Evolutionary conservation across 805 yeast genomes (phyloP), one percentile per base, ranked within the genome.

Genomic region (Metschnikowia lachancei): DNA sequence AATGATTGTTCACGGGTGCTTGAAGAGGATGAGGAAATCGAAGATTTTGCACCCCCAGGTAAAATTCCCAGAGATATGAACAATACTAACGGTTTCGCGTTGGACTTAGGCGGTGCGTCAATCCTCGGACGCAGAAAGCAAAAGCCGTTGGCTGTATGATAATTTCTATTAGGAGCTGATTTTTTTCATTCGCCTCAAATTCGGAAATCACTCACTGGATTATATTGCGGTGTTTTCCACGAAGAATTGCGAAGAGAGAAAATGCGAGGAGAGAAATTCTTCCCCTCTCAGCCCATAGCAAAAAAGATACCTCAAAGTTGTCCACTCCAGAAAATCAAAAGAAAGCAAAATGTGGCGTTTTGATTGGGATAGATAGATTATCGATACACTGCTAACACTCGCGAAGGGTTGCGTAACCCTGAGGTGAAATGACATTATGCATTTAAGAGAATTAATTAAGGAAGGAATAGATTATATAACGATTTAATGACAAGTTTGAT

Each of bases 51-150:
- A 7, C 45, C 46, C 4, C 40, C 50, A 3, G 43, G 13, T 8
- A 39, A 37, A 30, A 45, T 46, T n/a, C 47, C 54, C 17, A 36
- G 55, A 17, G 51, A 51, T 16, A 41, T 49, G 43, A 51, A 48
- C 47, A 42, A 43, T 13, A 47, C 38, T 14, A 32, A 26, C 57
- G 64, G 46, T 60, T 80, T 66, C 52, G 77, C 76, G 41, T 67
- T 79, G 57, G 68, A 75, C 45, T 60, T 80, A 53, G 70, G 70
- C 26, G 78, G 77, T n/a, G 80, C 83, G 5, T 70, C 80, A 6
- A 78, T 80, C 18, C 58, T 80, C 41, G 79, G 73, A 39, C 71
- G 84, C 61, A 47, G 65, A 32, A 60, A 59, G 49, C 58, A 60
- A 40, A 61, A 62, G 38, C 49, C 52, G 6, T 47, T 52, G 30